Base-by-base conservation (phyloP, 1,284 basidiomycete genomes). In the Rhodotorula sp. region DNA sequence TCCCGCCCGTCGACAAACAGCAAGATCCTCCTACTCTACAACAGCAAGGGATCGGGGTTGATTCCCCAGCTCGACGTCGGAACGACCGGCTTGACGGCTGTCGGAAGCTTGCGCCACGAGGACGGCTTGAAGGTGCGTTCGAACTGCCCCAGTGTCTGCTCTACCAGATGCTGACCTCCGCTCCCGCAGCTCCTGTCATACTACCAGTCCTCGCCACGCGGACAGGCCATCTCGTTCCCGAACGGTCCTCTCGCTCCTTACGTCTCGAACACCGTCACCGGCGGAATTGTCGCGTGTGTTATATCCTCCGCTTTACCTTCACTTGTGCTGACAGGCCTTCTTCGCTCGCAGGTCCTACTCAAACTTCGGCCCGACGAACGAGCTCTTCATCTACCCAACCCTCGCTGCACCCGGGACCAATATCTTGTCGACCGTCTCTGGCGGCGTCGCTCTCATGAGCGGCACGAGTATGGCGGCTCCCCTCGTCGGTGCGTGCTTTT, bases 381-480 rank as follows among this genome's bases (percentile, higher is more conserved):
- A 88, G 74, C 81, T 87, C 77, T 84, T 80, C 78, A 83, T 86
- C 77, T 84, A 85, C 69, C 86, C 87, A 13, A 82, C 84, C 2
- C 78, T 88, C 46, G 81, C 84, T 24, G 86, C 87, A 27, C 87
- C 87, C 1, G 88, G 88, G 17, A 71, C 77, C 24, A 79, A 84
- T 70, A 88, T 89, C 65, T 80, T 88, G n/a, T 87, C 84, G 27
- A 87, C 86, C 6, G 80, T 83, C 56, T 85, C 85, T 5, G 85
- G 85, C 52, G 80, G 80, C 19, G 84, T 82, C 68, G 81, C 80
- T 9, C 79, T 84, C 54, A 72, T 80, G 47, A 86, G 83, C 29
- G 86, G 84, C 27, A 79, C 78, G 17, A 75, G 74, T 60, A 76
- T 78, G 76, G 73, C 79, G 0, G 74, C 77, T 7, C 74, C 73